Base-by-base conservation (phyloP, 768 basidiomycete genomes). In the Boletus barrowsii region DNA sequence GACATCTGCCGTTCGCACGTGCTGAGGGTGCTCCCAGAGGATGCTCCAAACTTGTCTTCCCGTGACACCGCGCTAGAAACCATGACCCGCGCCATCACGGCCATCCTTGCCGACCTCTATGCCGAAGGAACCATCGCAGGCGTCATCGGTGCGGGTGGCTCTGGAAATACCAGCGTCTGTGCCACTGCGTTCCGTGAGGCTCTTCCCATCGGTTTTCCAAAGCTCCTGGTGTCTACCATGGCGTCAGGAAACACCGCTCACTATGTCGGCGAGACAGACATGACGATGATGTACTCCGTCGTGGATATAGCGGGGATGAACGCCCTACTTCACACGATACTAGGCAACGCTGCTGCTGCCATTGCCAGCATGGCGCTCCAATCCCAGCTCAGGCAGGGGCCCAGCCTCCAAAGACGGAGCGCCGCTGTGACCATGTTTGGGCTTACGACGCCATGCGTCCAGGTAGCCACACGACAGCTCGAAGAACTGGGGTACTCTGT, bases 251-350 rank as follows among this genome's bases (percentile, higher is more conserved):
- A 68, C 42, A 51, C 52, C 0, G 45, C 51, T 11, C 56, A 58
- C 50, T 68, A 72, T 32, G 65, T 72, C 11, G 71, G 68, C 14
- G 70, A 64, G 55, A 68, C 67, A 2, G 68, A 69, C 55, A 59
- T 62, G 49, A 63, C 65, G 20, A 68, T 72, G 68, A 68, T 70
- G 70, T 56, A 62, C 55, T 72, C 61, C 17, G 62, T 72, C 39
- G 69, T 57, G 26, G 69, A 70, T 14, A 42, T 70, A 4, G 55
- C 70, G 11, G 58, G 68, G 32, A 66, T 65, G 61, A 71, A 72
- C 20, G n/a, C 42, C 10, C 30, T 70, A 10, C 59, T 67, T 22
- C 57, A 57, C 44, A 47, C 46, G 15, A 36, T 67, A 11, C 43
- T 72, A 7, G 58, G 39, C 29, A 72, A 70, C 8, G 71, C 63